A percentile compares a stretch with the other conserved stretches of the same genome.
Conservation (phyloP, 2,329 filamentous ascomycete genomes). For the Ploettnerulaceae sp. region DNA sequence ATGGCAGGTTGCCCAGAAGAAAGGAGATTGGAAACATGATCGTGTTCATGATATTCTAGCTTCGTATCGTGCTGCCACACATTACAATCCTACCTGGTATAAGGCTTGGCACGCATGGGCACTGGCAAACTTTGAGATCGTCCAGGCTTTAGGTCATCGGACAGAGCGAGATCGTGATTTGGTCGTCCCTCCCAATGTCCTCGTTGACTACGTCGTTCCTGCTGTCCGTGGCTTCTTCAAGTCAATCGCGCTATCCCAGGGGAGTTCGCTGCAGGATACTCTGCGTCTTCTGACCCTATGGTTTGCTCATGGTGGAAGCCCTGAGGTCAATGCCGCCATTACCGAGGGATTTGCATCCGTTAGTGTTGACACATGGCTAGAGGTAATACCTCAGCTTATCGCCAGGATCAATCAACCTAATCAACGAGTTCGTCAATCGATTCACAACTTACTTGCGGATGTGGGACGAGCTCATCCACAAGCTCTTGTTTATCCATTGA, state of each 20-base stretch:
- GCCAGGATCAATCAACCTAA: constrained; percentile 97
- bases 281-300: constrained; percentile 87
- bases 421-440: constrained; percentile 77
- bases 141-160: constrained; percentile 61
- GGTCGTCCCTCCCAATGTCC: constrained; percentile 56
- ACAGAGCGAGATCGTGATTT: constrained; percentile 26
- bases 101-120: constrained; percentile 99
- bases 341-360: constrained; percentile 88
- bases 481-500: constrained; percentile 92
- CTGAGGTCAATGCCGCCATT: constrained; percentile 83
- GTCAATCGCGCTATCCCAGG: constrained; percentile 86
- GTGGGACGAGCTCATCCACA: constrained; percentile 93
- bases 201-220: constrained; percentile 86
- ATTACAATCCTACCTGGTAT: constrained; percentile 93
- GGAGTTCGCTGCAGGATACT: constrained; percentile 93
- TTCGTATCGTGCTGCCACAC: constrained; percentile 89
- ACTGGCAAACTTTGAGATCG: constrained; percentile 95
- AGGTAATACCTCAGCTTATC: constrained; percentile 96
- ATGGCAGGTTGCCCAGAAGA: constrained; percentile 84
- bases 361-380: constrained; percentile 96
- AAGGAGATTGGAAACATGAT: constrained; percentile 83
- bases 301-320: constrained; percentile 88
- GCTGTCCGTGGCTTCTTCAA: constrained; percentile 96
- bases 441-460: constrained; percentile 87
- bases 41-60: constrained; percentile 82